phyloP scores from a whole-genome alignment of 1,284 basidiomycete species.

The Cronartium ribicola region DNA sequence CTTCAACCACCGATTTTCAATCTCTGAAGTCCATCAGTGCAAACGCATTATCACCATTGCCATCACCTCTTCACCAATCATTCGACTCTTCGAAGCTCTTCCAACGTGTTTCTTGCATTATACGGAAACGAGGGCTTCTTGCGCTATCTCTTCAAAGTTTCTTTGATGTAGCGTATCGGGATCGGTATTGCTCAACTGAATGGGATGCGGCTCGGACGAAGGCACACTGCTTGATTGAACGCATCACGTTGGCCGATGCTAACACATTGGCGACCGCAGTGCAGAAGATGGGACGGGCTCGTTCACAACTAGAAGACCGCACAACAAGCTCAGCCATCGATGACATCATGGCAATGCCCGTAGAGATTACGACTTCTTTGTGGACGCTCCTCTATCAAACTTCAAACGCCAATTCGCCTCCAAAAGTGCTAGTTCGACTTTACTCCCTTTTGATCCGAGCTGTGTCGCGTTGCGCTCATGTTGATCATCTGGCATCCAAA shows the following conservation, averaged over 20 bases:
- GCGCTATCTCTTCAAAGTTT: slow-evolving; percentile 28
- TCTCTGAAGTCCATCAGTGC: background rate
- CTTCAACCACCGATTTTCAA: background rate
- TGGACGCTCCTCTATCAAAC: slow-evolving; percentile 31
- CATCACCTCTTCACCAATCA: background rate
- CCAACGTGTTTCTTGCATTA: background rate
- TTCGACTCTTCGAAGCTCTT: too few species aligned
- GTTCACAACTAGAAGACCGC: background rate
- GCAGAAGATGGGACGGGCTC: slow-evolving; percentile 15
- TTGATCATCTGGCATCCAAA: slow-evolving; percentile 14
- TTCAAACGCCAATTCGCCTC: slow-evolving; percentile 14
- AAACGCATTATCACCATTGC: background rate
- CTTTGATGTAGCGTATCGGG: slow-evolving; percentile 23
- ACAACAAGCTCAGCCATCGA: background rate
- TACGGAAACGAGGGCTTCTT: background rate
- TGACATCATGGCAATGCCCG: slow-evolving; percentile 15
- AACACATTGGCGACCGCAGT: slow-evolving; percentile 2
- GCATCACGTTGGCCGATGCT: slow-evolving; percentile 11
- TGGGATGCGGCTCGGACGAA: slow-evolving; percentile 10
- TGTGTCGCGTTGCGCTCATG: slow-evolving; percentile 37
- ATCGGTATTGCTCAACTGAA: background rate
- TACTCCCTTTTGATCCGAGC: slow-evolving; percentile 29
- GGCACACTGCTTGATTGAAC: slow-evolving; percentile 21
- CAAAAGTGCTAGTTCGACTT: slow-evolving; percentile 15
- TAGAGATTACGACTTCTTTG: slow-evolving; percentile 18